These are phyloP conservation scores for Alternaria sp. DNA, from an alignment of 2,329 filamentous ascomycete species.

Conservation along the genomic window DNA sequence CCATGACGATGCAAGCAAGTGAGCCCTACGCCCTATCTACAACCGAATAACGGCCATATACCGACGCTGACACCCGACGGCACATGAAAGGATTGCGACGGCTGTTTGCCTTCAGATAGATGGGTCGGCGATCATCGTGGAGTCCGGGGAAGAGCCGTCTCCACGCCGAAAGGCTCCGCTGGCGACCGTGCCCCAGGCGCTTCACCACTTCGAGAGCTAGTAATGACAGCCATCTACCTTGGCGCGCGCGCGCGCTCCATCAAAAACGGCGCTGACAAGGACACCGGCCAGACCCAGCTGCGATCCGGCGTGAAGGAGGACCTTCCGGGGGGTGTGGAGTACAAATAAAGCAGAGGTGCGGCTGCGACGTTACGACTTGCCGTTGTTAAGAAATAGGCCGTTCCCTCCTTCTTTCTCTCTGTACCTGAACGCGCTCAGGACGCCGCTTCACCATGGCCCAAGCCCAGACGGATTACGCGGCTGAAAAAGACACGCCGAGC, in stretches of 20 bases:
- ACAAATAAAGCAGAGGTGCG: slow-evolving; percentile 9
- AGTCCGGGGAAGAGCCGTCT: slow-evolving; percentile 9
- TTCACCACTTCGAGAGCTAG: slow-evolving; percentile 7
- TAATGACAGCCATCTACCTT: slow-evolving; percentile 1
- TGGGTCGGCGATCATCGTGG: slow-evolving; percentile 7
- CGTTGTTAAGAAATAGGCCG: not conserved
- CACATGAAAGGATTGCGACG: slow-evolving; percentile 8
- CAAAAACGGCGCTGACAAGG: slow-evolving; percentile 1
- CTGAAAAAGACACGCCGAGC: slow-evolving; percentile 23
- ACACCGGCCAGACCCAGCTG: slow-evolving; percentile 5
- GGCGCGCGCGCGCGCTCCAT: slow-evolving; percentile 2
- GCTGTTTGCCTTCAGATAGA: slow-evolving; percentile 2
- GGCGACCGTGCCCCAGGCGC: not conserved
- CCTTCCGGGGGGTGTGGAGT: not conserved
- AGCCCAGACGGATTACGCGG: slow-evolving; percentile 4
- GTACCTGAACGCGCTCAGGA: not conserved
- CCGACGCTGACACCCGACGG: slow-evolving; percentile 15
- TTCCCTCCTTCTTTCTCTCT: not conserved
- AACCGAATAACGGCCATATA: slow-evolving; percentile 6
- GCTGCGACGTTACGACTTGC: slow-evolving; percentile 14
- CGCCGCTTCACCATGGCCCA: slow-evolving; percentile 13
- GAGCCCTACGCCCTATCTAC: not conserved
- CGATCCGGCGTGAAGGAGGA: not conserved
- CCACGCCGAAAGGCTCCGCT: slow-evolving; percentile 13
- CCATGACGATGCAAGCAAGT: not conserved